Conservation (phyloP, 1,284 basidiomycete genomes). For the Xanthoconium separans region DNA sequence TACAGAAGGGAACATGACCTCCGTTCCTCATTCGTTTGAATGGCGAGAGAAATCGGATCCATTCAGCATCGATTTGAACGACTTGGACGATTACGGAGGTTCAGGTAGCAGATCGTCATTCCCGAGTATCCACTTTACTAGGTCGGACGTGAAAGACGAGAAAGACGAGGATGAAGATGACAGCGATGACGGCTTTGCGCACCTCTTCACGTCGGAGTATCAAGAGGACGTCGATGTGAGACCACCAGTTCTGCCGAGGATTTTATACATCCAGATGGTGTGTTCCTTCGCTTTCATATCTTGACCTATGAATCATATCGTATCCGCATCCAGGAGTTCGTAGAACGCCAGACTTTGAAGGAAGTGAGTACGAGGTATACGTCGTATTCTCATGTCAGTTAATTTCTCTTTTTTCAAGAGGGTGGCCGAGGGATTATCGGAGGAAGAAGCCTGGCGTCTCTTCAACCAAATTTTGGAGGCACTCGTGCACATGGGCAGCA, state of each 20-base stretch:
- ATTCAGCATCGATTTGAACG: conserved; percentile 59
- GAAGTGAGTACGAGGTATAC: conserved; percentile 48
- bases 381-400: not conserved
- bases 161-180: conserved; percentile 41
- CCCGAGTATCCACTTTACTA: conserved; percentile 76
- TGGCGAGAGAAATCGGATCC: conserved; percentile 40
- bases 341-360: conserved; percentile 81
- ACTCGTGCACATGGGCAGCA: conserved; percentile 84
- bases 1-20: conserved; percentile 50
- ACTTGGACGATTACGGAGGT: conserved; percentile 52
- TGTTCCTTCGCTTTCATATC: not conserved
- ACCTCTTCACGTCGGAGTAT: conserved; percentile 35
- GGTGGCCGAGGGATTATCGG: conserved; percentile 76
- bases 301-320: not conserved
- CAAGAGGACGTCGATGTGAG: conserved; percentile 27
- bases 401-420: conserved; percentile 43
- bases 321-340: conserved; percentile 64
- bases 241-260: conserved; percentile 52
- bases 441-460: conserved; percentile 87
- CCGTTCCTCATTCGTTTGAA: conserved; percentile 45
- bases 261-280: conserved; percentile 91
- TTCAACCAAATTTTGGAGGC: conserved; percentile 94
- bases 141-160: conserved; percentile 39
- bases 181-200: conserved; percentile 38
- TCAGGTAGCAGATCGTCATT: conserved; percentile 60